Conservation (phyloP, 345 rosid species). For the Eucalyptus tenuipes region DNA sequence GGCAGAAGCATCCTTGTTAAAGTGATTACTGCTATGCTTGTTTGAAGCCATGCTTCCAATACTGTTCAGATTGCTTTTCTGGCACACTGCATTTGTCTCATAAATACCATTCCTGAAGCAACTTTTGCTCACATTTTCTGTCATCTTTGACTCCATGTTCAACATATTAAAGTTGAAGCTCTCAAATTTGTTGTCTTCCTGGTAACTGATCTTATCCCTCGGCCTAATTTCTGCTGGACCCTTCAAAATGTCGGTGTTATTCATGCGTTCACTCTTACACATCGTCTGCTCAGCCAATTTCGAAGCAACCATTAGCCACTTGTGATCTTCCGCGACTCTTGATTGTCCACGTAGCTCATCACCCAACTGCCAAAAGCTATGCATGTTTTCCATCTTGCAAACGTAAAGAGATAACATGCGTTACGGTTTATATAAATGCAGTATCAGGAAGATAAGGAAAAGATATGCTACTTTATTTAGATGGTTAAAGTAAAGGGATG, state of each 20-base stretch:
- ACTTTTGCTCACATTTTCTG: slow-evolving; percentile 40
- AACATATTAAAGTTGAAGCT: slow-evolving; percentile 66
- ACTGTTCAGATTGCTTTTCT: slow-evolving; percentile 41
- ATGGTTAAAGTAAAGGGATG: neutral
- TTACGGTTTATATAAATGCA: neutral
- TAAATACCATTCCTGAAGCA: slow-evolving; percentile 38
- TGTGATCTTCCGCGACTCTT: slow-evolving; percentile 72
- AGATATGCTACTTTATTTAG: neutral
- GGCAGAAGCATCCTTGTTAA: slow-evolving; percentile 35
- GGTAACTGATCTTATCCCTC: slow-evolving; percentile 53
- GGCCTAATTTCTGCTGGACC: slow-evolving; percentile 46
- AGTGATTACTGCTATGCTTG: slow-evolving; percentile 61
- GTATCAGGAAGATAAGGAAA: neutral
- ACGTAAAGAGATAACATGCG: neutral
- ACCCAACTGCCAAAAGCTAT: slow-evolving; percentile 89
- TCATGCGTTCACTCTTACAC: slow-evolving; percentile 73
- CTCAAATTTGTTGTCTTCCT: slow-evolving; percentile 71
- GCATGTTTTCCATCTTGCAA: slow-evolving; percentile 45
- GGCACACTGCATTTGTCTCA: slow-evolving; percentile 65
- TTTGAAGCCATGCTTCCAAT: slow-evolving; percentile 28
- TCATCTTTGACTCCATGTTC: slow-evolving; percentile 56
- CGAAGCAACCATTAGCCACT: slow-evolving; percentile 84
- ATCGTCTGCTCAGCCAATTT: slow-evolving; percentile 85
- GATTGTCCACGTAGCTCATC: slow-evolving; percentile 94
- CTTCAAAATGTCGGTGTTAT: slow-evolving; percentile 84